A percentile compares a stretch with the other conserved stretches of the same genome.
These are phyloP conservation scores for Barbarea vulgaris DNA, from an alignment of 345 rosid species.

Conservation along the genomic window DNA sequence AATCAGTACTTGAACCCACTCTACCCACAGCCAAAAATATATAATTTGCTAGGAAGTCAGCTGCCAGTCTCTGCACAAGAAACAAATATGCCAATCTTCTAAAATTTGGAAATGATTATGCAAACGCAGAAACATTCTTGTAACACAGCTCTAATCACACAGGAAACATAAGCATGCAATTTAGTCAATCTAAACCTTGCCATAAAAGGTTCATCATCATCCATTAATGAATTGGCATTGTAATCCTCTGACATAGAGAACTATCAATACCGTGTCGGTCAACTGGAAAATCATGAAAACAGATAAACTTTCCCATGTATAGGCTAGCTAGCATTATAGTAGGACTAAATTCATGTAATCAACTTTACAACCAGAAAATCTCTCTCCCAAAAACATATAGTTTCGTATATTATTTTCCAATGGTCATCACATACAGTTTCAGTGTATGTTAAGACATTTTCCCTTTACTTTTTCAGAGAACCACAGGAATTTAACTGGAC, in stretches of 20 bases:
- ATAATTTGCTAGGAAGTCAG: conserved; percentile 81
- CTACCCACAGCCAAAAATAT: conserved; percentile 96
- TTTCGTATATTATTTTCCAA: not conserved
- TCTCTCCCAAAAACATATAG: not conserved
- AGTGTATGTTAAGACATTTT: not conserved
- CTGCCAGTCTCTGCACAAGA: conserved; percentile 85
- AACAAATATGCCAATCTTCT: conserved; percentile 22
- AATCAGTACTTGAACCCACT: conserved; percentile 98
- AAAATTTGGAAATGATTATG: conserved; percentile 3
- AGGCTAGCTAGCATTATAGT: not conserved
- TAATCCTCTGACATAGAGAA: conserved; percentile 18
- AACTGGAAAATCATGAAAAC: not conserved
- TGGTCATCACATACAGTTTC: not conserved
- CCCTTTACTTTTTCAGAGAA: not conserved
- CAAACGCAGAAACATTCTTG: not conserved
- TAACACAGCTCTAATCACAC: conserved; percentile 13
- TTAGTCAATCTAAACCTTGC: conserved; percentile 15
- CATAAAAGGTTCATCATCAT: conserved; percentile 4
- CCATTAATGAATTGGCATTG: not conserved
- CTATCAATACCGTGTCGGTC: not conserved
- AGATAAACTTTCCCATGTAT: not conserved
- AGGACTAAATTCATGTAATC: not conserved
- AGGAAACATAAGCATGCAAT: conserved; percentile 14
- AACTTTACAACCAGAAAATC: not conserved
- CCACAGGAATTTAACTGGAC: not conserved